Evolutionary conservation across 148 eudicot species (phyloP).

Genomic region (Vaccinium vitisidaea): DNA sequence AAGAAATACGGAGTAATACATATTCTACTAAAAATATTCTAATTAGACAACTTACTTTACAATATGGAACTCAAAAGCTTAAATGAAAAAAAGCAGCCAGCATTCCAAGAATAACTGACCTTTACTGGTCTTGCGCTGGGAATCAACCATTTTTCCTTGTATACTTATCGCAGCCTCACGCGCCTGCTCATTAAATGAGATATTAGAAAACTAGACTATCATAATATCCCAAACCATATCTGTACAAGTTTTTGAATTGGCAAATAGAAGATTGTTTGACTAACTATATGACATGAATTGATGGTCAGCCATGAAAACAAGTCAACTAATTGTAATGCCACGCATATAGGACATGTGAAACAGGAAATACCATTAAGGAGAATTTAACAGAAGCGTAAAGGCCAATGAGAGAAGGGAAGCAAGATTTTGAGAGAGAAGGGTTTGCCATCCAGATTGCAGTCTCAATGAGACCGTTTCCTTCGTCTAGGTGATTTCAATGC

Average conservation of each 20-base stretch:
- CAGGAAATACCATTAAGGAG: background rate
- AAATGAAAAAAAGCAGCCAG: background rate
- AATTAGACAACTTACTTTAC: background rate
- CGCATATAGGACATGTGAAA: background rate
- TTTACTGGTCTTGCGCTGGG: conserved; percentile 87
- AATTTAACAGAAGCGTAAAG: background rate
- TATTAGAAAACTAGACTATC: conserved; percentile 6
- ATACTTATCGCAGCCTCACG: conserved; percentile 73
- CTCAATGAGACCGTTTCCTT: background rate
- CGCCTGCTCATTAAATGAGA: conserved; percentile 40
- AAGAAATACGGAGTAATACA: background rate
- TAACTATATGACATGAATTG: background rate
- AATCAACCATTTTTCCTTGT: conserved; percentile 83
- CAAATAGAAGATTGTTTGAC: background rate
- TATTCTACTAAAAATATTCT: background rate
- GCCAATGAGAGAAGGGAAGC: background rate
- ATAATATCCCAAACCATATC: background rate
- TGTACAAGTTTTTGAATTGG: background rate
- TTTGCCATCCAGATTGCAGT: background rate
- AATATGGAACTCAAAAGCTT: background rate
- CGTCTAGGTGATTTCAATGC: conserved; percentile 2
- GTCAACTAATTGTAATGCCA: background rate
- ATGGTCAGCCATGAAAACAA: background rate
- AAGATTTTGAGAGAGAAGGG: background rate
- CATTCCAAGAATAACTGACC: conserved; percentile 42